These are phyloP conservation scores for Tylopilus vinaceipallidus DNA, from an alignment of 768 basidiomycete genomes.

Conservation along the genomic window DNA sequence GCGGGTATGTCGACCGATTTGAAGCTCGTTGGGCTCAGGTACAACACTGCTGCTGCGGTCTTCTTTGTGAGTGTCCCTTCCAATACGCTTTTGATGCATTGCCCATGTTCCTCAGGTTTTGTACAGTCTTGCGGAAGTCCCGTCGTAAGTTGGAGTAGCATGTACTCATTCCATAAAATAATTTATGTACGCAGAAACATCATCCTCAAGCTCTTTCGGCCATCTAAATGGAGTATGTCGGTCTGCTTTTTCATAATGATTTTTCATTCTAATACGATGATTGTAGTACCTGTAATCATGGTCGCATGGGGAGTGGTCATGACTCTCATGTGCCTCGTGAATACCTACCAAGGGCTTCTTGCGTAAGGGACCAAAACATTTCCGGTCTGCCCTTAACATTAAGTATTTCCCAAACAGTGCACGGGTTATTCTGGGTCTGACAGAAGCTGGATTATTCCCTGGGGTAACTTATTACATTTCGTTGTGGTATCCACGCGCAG, in stretches of 20 bases:
- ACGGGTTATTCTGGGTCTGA: constrained; percentile 44
- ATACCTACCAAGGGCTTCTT: constrained; percentile 30
- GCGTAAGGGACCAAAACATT: constrained; percentile 24
- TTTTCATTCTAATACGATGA: constrained; percentile 9
- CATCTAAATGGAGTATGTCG: constrained; percentile 37
- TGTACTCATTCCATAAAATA: neutral
- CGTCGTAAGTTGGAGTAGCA: constrained; percentile 30
- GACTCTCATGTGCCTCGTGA: constrained; percentile 39
- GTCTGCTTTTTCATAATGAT: neutral
- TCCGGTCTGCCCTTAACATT: neutral
- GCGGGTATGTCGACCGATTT: constrained; percentile 44
- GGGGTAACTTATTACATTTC: constrained; percentile 47
- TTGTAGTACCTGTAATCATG: constrained; percentile 40
- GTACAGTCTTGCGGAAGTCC: constrained; percentile 39
- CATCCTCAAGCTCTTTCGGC: constrained; percentile 34
- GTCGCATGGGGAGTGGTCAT: constrained; percentile 39
- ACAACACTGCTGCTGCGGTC: constrained; percentile 39
- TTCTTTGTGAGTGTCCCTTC: constrained; percentile 31
- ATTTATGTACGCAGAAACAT: constrained; percentile 33
- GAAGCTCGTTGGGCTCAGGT: constrained; percentile 32
- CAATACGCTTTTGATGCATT: neutral
- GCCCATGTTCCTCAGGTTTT: constrained; percentile 23
- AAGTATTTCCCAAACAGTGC: constrained; percentile 21
- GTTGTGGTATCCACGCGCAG: constrained; percentile 58
- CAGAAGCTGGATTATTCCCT: constrained; percentile 46